These are phyloP conservation scores for Hirsutella minnesotensis DNA, from an alignment of 2,329 filamentous ascomycete species.

Conservation along the genomic window DNA sequence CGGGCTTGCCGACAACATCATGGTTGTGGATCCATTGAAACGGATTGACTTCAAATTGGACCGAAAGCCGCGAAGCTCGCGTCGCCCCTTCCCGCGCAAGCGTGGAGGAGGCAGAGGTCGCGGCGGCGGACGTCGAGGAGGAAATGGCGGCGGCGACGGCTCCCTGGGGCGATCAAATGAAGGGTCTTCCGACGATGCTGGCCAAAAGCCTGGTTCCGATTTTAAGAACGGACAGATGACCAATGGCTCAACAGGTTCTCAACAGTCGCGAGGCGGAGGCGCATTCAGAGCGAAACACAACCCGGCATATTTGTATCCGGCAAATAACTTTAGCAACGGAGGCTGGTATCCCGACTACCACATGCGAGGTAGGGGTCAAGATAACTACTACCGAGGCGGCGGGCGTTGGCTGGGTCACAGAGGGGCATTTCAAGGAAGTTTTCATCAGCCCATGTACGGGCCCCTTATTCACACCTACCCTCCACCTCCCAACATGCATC, in stretches of 20 bases:
- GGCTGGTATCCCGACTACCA: slow-evolving; percentile 4
- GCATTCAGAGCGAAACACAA: slow-evolving; percentile 3
- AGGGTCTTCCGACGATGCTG: not conserved
- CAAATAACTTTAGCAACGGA: not conserved
- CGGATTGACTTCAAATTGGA: slow-evolving; percentile 52
- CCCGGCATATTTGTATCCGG: not conserved
- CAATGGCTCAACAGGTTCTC: not conserved
- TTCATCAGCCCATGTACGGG: slow-evolving; percentile 1
- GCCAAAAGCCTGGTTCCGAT: not conserved
- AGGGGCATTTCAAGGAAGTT: not conserved
- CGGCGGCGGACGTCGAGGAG: not conserved
- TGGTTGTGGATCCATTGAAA: slow-evolving; percentile 56
- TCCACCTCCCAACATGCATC: not conserved
- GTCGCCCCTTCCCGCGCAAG: slow-evolving; percentile 13
- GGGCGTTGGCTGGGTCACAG: slow-evolving; percentile 2
- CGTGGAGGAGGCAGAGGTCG: slow-evolving; percentile 10
- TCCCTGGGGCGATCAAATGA: not conserved
- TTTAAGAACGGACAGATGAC: not conserved
- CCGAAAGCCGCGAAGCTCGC: slow-evolving; percentile 25
- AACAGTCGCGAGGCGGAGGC: not conserved
- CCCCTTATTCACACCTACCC: not conserved
- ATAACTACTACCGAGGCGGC: slow-evolving; percentile 1
- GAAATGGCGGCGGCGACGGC: not conserved
- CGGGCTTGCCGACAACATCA: slow-evolving; percentile 45
- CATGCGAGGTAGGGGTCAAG: slow-evolving; percentile 9